Base-by-base conservation (phyloP, 2,329 filamentous ascomycete species). In the Mycosphaerelloides madeirae region DNA sequence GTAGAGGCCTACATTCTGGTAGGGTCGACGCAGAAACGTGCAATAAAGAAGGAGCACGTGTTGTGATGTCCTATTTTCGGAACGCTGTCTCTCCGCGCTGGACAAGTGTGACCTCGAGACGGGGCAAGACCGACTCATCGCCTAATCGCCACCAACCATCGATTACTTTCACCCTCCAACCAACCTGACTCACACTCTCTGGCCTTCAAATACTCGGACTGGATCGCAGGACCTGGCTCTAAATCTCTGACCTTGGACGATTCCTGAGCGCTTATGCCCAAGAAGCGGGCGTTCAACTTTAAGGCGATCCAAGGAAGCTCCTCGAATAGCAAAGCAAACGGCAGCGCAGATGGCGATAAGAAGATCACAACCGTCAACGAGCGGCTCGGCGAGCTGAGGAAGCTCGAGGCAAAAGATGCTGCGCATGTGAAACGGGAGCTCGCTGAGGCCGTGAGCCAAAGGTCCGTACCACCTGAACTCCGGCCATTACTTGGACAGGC, bases 371-470 rank as follows among this genome's bases (percentile, higher is more conserved):
- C 61, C 2, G 71, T 75, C 52, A 75, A 72, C 55, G 67, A 74
- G 55, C 68, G 68, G 32, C 67, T 75, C 40, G 63, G 65, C 35
- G 70, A 71, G 50, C 64, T 74, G 9, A 69, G 72, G 14, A 66
- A 65, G 40, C 65, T 70, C 43, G 67, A 72, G 48, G 57, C 66
- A 2, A 54, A 63, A 38, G 58, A 65, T 50, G 59, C 61, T 3
- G 44, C 44, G 25, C 53, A 55, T 43, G 66, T 69, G 55, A 69
- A 71, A 47, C 61, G 66, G 29, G 65, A 73, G 40, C 56, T 75
- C 29, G 69, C 67, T 36, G 65, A 68, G 50, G 57, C 60, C 42
- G 65, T 67, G 50, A 68, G 61, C 38, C 60, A 65, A 48, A 63
- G 63, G 48, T 70, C 69, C 37, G 62, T 74, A 13, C 72, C 71